These are phyloP conservation scores for Melaleuca quinquenervia DNA, from an alignment of 345 rosid species.

Conservation along the genomic window DNA sequence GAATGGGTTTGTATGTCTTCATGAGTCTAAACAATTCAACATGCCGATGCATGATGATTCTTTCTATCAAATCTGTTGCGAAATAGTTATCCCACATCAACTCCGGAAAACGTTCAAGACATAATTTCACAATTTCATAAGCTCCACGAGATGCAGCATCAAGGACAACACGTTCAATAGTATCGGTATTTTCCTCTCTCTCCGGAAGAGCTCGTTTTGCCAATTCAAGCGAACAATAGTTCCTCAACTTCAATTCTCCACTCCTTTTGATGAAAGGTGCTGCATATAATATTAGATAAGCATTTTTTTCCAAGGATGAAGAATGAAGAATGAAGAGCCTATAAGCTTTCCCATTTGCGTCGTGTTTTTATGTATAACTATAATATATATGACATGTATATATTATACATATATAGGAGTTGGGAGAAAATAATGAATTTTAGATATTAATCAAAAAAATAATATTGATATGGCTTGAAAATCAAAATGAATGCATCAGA, in stretches of 20 bases:
- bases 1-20: accelerated
- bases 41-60: background rate
- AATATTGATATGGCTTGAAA: background rate
- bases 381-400: too few species aligned
- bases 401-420: too few species aligned
- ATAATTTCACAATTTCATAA: background rate
- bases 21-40: background rate
- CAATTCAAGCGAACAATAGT: background rate
- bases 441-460: too few species aligned
- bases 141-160: background rate
- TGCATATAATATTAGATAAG: too few species aligned
- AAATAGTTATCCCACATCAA: background rate
- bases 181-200: accelerated
- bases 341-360: too few species aligned
- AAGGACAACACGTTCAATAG: background rate
- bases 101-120: background rate
- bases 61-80: accelerated
- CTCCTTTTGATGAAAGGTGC: background rate
- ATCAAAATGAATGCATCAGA: background rate
- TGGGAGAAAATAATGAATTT: too few species aligned
- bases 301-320: too few species aligned
- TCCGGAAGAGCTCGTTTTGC: accelerated
- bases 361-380: too few species aligned
- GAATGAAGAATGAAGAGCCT: too few species aligned
- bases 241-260: background rate